Evolutionary conservation across 257 asterid species (phyloP).

Genomic region (Cynanchum wilfordii): DNA sequence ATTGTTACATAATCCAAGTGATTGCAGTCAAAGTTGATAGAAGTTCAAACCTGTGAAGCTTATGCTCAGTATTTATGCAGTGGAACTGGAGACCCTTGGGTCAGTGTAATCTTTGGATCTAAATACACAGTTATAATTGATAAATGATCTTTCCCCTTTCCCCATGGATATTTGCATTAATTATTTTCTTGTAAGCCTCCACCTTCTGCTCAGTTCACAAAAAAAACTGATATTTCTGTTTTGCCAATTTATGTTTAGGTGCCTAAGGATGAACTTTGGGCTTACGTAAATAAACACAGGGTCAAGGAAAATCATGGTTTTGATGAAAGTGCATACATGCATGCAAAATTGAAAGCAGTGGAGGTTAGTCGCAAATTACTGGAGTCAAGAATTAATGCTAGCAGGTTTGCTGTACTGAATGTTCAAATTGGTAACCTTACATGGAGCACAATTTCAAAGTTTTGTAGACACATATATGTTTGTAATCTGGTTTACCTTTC

Average conservation of each 20-base stretch:
- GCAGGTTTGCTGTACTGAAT: conserved; percentile 41
- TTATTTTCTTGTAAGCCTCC: background rate
- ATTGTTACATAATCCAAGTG: conserved; percentile 19
- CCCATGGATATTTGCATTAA: background rate
- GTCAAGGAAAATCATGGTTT: conserved; percentile 32
- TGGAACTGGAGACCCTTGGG: conserved; percentile 74
- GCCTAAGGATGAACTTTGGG: conserved; percentile 51
- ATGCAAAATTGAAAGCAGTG: conserved; percentile 58
- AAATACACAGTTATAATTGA: background rate
- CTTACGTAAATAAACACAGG: conserved; percentile 35
- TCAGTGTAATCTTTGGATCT: conserved; percentile 23
- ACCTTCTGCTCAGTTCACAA: background rate
- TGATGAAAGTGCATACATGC: conserved; percentile 39
- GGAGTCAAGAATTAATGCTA: conserved; percentile 49
- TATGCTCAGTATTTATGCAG: conserved; percentile 62
- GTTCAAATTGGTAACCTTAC: conserved; percentile 3
- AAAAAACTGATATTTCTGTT: background rate
- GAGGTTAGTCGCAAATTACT: conserved; percentile 38
- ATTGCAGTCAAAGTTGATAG: conserved; percentile 70
- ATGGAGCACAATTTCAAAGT: background rate
- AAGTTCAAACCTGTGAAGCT: conserved; percentile 54
- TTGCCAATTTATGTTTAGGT: conserved; percentile 37
- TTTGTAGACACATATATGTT: background rate
- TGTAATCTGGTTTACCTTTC: conserved; percentile 18
- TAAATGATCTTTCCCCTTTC: background rate